Percentiles rank a stretch among this genome's conserved stretches.
Evolutionary conservation across 306 rosid species (phyloP).

Genomic region (Morella rubra): DNA sequence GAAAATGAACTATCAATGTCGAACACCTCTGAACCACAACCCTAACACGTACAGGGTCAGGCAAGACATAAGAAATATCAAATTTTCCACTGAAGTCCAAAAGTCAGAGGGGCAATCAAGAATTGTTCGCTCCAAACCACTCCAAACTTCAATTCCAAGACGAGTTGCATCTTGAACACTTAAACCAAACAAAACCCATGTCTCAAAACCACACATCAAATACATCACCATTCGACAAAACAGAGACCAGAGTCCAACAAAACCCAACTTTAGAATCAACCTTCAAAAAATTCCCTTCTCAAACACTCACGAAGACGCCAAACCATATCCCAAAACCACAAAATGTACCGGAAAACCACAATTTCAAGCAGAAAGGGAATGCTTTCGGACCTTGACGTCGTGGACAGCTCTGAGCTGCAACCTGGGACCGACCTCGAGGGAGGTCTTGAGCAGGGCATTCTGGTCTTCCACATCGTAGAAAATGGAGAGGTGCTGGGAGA

Average conservation of each 20-base stretch:
- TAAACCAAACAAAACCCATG: not conserved
- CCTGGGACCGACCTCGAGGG: conserved; percentile 62
- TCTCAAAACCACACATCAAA: not conserved
- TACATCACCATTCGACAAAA: not conserved
- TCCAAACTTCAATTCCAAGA: not conserved
- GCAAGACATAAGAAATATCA: not conserved
- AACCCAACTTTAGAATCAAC: not conserved
- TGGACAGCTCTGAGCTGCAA: conserved; percentile 60
- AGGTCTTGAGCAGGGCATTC: conserved; percentile 58
- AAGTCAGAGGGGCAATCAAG: not conserved
- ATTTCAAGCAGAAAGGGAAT: too few species aligned
- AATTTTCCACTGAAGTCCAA: not conserved
- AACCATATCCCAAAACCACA: not conserved
- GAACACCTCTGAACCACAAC: not conserved
- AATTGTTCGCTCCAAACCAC: not conserved
- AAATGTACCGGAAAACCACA: not conserved
- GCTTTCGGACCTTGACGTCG: conserved; percentile 61
- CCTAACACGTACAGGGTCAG: not conserved
- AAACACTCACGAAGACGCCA: not conserved
- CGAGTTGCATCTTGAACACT: not conserved
- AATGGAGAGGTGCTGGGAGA: conserved; percentile 65
- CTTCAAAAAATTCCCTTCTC: not conserved
- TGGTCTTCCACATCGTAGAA: conserved; percentile 64
- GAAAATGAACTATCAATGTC: not conserved
- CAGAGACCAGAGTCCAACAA: not conserved